Evolutionary conservation across 2,329 filamentous ascomycete genomes (phyloP), one percentile per base, ranked within the genome.

Genomic region (Paramyrothecium roridum): DNA sequence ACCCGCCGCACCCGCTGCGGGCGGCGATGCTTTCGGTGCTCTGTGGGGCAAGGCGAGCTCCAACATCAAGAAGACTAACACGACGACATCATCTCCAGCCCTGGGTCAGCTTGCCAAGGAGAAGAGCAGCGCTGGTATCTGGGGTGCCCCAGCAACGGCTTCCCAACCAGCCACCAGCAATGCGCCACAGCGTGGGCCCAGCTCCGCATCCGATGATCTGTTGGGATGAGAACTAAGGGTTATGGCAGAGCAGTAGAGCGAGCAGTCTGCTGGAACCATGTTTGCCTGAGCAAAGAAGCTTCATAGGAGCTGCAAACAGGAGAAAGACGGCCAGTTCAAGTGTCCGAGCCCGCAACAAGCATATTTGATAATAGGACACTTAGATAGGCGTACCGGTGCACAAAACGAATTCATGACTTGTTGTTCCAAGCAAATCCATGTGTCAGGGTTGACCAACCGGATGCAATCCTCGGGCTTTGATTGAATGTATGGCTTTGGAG

Each of bases 71-170:
- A 96, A 95, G 76, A 74, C 81, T 1, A 80, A 74, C 57, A 82
- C 86, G 2, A 78, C 81, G 13, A 79, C 77, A 11, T 77, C 80
- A 53, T 89, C 88, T 1, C 87, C 91, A 52, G 93, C 93, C 54
- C 83, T 99, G 75, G 93, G 92, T 30, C 93, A 96, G 71, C 85
- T 99, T 73, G 93, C 93, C n/a, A 97, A 97, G 79, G 92, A 97
- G 75, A 97, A 98, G 81, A 95, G 92, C 56, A 92, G 87, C 64
- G 92, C 93, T 17, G 92, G 93, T 8, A 91, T 99, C 60, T 99
- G 96, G 92, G 95, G 93, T 19, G 83, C 90, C 1, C 81, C 88
- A 17, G 79, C 85, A 50, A 57, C 77, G 61, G 59, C 69, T 61
- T 52, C 67, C 7, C 55, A 65, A n/a, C 68, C 73, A 58, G 63